phyloP scores from a whole-genome alignment of 352 stramenopile species.

The Blastocystis sp. region DNA sequence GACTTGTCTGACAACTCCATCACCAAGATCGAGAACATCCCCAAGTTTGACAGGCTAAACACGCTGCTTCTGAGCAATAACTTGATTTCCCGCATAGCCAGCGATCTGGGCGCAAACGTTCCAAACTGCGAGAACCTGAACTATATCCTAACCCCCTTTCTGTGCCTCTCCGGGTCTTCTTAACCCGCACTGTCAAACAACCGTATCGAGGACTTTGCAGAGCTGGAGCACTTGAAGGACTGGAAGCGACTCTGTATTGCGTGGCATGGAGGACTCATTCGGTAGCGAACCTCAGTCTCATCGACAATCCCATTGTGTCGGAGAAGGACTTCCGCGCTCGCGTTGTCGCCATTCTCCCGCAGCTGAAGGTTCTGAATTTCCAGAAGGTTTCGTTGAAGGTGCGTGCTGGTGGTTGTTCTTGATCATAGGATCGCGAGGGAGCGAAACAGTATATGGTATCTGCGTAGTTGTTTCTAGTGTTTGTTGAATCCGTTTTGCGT shows the following conservation, averaged over 20 bases:
- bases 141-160: conserved; percentile 44
- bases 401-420: not conserved
- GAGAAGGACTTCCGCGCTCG: conserved; percentile 50
- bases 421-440: conserved; percentile 38
- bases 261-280: not conserved
- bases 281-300: conserved; percentile 51
- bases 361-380: conserved; percentile 66
- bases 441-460: conserved; percentile 30
- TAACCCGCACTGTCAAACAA: conserved; percentile 71
- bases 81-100: conserved; percentile 25
- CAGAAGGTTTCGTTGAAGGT: conserved; percentile 65
- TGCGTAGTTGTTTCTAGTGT: conserved; percentile 19
- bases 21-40: conserved; percentile 57
- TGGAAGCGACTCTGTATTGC: conserved; percentile 44
- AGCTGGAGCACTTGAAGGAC: conserved; percentile 69
- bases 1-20: conserved; percentile 74
- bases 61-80: conserved; percentile 68
- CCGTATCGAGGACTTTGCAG: conserved; percentile 60
- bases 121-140: conserved; percentile 29
- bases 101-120: conserved; percentile 31
- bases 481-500: no score
- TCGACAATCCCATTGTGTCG: conserved; percentile 66
- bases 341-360: conserved; percentile 68
- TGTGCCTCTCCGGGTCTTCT: not conserved
- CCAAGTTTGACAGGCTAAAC: conserved; percentile 69